phyloP scores from a whole-genome alignment of 2,329 filamentous ascomycete genomes.

The Alternaria gaisen region DNA sequence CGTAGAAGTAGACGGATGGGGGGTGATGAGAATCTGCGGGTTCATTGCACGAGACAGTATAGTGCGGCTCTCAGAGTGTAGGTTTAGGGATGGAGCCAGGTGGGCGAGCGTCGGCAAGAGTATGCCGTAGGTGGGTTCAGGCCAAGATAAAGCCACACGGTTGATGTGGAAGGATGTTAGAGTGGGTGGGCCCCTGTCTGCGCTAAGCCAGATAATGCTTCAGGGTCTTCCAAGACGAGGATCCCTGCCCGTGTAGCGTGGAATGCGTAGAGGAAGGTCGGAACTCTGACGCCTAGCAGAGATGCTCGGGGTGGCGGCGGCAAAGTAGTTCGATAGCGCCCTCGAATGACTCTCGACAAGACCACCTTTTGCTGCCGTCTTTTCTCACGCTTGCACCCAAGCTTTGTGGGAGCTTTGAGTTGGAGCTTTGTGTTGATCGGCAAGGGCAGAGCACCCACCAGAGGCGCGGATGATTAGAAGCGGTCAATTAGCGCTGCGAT shows the following conservation, averaged over 20 bases:
- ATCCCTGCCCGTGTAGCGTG: slow-evolving; percentile 26
- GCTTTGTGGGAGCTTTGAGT: neutral
- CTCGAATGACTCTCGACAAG: neutral
- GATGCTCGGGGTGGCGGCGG: slow-evolving; percentile 14
- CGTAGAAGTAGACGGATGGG: slow-evolving; percentile 39
- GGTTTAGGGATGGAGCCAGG: slow-evolving; percentile 23
- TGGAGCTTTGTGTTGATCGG: neutral
- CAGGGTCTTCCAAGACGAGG: slow-evolving; percentile 18
- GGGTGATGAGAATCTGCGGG: slow-evolving; percentile 31
- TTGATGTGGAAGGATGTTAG: slow-evolving; percentile 37
- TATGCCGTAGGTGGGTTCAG: slow-evolving; percentile 25
- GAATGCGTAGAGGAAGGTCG: slow-evolving; percentile 1
- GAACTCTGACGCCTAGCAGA: neutral
- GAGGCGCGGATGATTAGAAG: slow-evolving; percentile 16
- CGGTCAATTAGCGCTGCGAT: slow-evolving; percentile 21
- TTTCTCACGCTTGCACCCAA: neutral
- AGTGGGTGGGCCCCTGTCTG: slow-evolving; percentile 18
- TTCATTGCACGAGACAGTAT: slow-evolving; percentile 29
- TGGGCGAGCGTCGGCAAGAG: slow-evolving; percentile 32
- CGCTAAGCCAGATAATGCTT: slow-evolving; percentile 16
- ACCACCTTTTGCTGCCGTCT: neutral
- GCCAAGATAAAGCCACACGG: slow-evolving; percentile 22
- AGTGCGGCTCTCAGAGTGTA: slow-evolving; percentile 27
- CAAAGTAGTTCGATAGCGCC: slow-evolving; percentile 5
- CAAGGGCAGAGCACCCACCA: slow-evolving; percentile 14